Evolutionary conservation across 2,329 filamentous ascomycete genomes (phyloP).

Genomic region (Fusarium heterosporum): DNA sequence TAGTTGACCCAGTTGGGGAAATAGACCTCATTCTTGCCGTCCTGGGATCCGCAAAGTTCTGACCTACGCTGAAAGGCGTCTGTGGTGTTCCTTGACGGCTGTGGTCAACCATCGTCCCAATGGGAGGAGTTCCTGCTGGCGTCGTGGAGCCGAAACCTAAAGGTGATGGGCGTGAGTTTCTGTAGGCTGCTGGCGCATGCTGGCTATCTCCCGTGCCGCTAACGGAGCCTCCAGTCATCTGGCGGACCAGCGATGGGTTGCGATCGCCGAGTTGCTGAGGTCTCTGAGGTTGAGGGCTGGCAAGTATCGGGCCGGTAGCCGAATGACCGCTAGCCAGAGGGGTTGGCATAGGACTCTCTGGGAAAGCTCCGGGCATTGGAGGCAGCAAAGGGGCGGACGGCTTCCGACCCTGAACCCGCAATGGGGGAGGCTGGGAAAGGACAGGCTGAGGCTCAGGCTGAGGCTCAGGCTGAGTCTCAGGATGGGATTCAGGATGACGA

Average conservation of each 20-base stretch:
- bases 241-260: conserved; percentile 30
- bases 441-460: conserved; percentile 7
- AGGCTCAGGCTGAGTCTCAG: conserved; percentile 12
- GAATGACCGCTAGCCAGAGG: conserved; percentile 10
- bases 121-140: conserved; percentile 30
- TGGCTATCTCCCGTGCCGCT: conserved; percentile 21
- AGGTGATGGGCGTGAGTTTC: conserved; percentile 34
- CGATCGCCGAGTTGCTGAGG: conserved; percentile 25
- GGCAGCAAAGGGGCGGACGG: conserved; percentile 19
- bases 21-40: conserved; percentile 30
- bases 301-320: conserved; percentile 17
- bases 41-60: conserved; percentile 14
- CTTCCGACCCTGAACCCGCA: conserved; percentile 19
- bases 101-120: conserved; percentile 7
- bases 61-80: conserved; percentile 26
- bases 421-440: conserved; percentile 1
- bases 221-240: conserved; percentile 30
- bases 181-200: conserved; percentile 21
- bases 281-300: conserved; percentile 38
- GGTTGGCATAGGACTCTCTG: conserved; percentile 12
- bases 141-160: conserved; percentile 33
- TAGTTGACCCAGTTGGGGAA: conserved; percentile 30
- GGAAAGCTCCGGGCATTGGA: conserved; percentile 17
- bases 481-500: conserved; percentile 16
- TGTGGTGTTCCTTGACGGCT: conserved; percentile 32